Evolutionary conservation across 305 asterid species (phyloP).

Genomic region (Rubia occidens): DNA sequence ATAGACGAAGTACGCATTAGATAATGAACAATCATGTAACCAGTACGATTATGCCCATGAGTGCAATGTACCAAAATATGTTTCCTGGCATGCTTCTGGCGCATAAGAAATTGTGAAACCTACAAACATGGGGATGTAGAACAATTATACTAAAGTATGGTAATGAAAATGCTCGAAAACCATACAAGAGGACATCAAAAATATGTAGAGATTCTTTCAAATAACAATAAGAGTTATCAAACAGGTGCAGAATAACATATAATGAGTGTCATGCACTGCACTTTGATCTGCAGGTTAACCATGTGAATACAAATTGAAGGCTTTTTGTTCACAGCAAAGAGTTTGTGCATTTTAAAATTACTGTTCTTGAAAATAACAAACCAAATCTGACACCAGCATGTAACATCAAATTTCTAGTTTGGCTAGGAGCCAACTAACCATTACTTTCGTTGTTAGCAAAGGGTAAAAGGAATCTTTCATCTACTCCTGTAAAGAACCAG

Average conservation of each 20-base stretch:
- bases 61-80: conserved; percentile 89
- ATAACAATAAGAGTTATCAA: neutral
- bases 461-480: neutral
- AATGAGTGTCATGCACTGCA: neutral
- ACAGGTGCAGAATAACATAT: neutral
- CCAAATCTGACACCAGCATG: neutral
- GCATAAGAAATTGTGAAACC: conserved; percentile 49
- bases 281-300: neutral
- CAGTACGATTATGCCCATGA: conserved; percentile 97
- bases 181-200: neutral
- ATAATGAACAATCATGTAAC: conserved; percentile 86
- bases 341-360: neutral
- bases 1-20: conserved; percentile 67
- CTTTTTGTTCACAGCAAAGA: neutral
- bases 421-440: neutral
- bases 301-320: neutral
- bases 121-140: conserved; percentile 9
- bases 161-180: neutral
- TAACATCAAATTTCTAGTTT: neutral
- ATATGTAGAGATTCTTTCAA: neutral
- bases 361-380: neutral
- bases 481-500: no score
- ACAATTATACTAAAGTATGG: neutral
- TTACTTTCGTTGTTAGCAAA: neutral
- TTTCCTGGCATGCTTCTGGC: conserved; percentile 64